These are phyloP conservation scores for Penicillium verrucosum DNA, from an alignment of 2,329 filamentous ascomycete species.

Conservation along the genomic window DNA sequence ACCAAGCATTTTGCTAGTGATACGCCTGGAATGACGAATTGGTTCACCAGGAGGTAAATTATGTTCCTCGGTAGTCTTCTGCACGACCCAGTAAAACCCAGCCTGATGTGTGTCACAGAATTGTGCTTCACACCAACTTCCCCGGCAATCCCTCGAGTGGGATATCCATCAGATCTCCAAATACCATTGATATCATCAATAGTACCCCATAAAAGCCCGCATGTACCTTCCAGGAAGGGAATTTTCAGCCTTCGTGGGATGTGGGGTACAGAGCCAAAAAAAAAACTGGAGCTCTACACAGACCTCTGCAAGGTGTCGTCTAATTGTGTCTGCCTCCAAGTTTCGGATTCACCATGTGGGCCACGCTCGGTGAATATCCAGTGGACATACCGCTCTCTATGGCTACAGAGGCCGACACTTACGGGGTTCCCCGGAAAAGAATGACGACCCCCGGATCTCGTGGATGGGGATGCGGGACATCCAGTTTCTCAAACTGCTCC, in stretches of 20 bases:
- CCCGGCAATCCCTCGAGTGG: too few relatives aligned
- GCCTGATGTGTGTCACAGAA: too few relatives aligned
- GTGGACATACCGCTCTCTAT: not conserved
- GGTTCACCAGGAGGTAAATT: too few relatives aligned
- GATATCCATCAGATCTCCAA: too few relatives aligned
- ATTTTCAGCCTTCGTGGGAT: slow-evolving; percentile 3
- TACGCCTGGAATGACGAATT: too few relatives aligned
- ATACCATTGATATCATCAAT: slow-evolving; percentile 9
- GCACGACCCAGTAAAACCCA: too few relatives aligned
- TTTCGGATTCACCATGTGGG: slow-evolving; percentile 8
- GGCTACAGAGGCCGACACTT: slow-evolving; percentile 13
- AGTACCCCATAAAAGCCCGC: slow-evolving; percentile 3
- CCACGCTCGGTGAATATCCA: slow-evolving; percentile 12
- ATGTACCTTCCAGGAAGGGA: slow-evolving; percentile 21
- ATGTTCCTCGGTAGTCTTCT: too few relatives aligned
- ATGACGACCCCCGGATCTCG: slow-evolving; percentile 9
- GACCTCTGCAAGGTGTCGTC: not conserved
- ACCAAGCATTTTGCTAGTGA: too few relatives aligned
- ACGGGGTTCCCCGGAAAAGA: slow-evolving; percentile 18
- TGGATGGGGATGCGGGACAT: not conserved
- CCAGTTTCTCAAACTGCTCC: not conserved
- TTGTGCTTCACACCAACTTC: too few relatives aligned
- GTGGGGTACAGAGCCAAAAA: slow-evolving; percentile 9
- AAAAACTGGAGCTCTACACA: slow-evolving; percentile 1
- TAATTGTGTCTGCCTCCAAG: not conserved